Evolutionary conservation across 352 stramenopile genomes (phyloP), one percentile per base, ranked within the genome.

Genomic region (Chrysophaeum taylorii): DNA sequence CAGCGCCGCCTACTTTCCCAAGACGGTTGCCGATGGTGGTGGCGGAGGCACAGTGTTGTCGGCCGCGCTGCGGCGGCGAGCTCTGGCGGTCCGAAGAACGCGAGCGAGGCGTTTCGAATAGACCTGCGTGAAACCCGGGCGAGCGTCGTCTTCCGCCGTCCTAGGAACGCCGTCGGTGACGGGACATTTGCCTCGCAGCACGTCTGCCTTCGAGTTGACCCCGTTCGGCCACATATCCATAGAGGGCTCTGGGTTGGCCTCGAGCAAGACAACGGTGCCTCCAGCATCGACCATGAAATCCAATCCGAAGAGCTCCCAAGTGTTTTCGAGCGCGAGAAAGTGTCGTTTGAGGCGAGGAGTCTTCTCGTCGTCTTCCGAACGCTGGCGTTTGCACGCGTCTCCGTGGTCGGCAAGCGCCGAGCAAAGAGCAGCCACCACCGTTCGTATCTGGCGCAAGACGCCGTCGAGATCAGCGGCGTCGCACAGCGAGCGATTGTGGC

Each of bases 171-270:
- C 57, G 31, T 66, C 33, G 2, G 57, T 48, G 31, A 66, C 27
- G 18, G 57, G 57, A 36, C 57, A 66, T 36, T 48, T 48, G 4
- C 35, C 57, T 16, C 36, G 31, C 4, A 66, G 27, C 16, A 66
- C 45, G 2, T 42, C 33, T 4, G 57, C 35, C 31, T 69, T 60
- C 18, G 42, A 50, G 14, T 25, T 25, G 27, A 14, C 33, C 18
- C 50, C 45, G n/a, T n/a, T n/a, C n/a, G n/a, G n/a, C 41, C 64
- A 79, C 74, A 79, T 79, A 36, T 35, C 43, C 25, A 79, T 62
- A n/a, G 68, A 76, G 2, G 74, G 74, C 57, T 78, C 71, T 29
- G 74, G 74, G 63, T 79, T 79, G 12, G 68, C 68, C 53, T 79
- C 74, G 27, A 79, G 72, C 0, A 79, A 42, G 35, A 66, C 29